phyloP scores from a whole-genome alignment of 2,329 filamentous ascomycete species.

The Madurella mycetomatis region DNA sequence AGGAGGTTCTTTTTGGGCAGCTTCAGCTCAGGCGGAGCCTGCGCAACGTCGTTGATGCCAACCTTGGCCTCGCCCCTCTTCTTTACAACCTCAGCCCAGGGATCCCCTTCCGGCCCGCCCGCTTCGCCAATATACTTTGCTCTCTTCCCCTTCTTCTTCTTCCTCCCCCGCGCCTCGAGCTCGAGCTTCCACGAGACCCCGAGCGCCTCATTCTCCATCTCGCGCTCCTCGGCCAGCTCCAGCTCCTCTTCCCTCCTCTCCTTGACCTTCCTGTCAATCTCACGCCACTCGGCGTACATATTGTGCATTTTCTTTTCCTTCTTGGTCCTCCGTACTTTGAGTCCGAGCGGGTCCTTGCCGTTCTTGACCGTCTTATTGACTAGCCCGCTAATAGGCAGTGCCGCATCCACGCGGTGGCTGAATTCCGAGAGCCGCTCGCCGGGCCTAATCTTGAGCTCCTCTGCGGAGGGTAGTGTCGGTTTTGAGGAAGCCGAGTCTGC shows the following conservation, averaged over 20 bases:
- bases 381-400: slow-evolving; percentile 71
- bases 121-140: slow-evolving; percentile 38
- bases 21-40: slow-evolving; percentile 71
- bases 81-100: slow-evolving; percentile 70
- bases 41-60: slow-evolving; percentile 57
- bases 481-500: slow-evolving; percentile 15
- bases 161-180: slow-evolving; percentile 39
- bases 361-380: slow-evolving; percentile 56
- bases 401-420: slow-evolving; percentile 77
- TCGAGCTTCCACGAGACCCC: slow-evolving; percentile 47
- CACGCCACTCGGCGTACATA: slow-evolving; percentile 72
- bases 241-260: slow-evolving; percentile 62
- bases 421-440: slow-evolving; percentile 83
- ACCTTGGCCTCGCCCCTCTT: slow-evolving; percentile 55
- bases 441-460: slow-evolving; percentile 57
- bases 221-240: slow-evolving; percentile 56
- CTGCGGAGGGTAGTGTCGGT: neutral
- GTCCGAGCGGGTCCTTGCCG: slow-evolving; percentile 59
- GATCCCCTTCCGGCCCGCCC: slow-evolving; percentile 55
- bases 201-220: slow-evolving; percentile 53
- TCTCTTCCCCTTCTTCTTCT: slow-evolving; percentile 40
- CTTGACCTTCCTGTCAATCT: slow-evolving; percentile 59
- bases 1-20: slow-evolving; percentile 61
- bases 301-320: slow-evolving; percentile 82
- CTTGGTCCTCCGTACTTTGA: slow-evolving; percentile 68